Conservation (phyloP, 345 rosid genomes). For the Euphorbia lathyris region DNA sequence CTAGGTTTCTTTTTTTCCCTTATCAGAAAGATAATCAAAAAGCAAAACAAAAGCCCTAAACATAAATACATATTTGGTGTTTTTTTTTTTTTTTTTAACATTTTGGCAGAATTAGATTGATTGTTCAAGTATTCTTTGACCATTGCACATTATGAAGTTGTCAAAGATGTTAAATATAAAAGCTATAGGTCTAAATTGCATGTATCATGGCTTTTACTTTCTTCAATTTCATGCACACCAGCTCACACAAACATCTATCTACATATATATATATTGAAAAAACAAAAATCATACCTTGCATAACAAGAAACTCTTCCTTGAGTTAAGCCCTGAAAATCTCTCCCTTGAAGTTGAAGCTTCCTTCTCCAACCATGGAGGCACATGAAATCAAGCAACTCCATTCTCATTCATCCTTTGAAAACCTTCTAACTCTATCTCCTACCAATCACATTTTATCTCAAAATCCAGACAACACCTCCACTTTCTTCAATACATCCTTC, state of each 20-base stretch:
- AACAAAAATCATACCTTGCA: neutral
- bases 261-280: too few relatives aligned
- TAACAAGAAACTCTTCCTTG: constrained; percentile 9
- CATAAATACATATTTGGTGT: neutral
- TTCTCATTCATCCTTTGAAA: constrained; percentile 15
- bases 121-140: neutral
- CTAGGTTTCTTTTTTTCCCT: neutral
- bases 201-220: neutral
- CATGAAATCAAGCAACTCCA: constrained; percentile 22
- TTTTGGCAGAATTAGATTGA: neutral
- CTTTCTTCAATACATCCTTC: constrained; percentile 18
- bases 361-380: constrained; percentile 26
- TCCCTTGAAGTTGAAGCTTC: constrained; percentile 13
- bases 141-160: neutral
- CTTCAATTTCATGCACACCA: constrained; percentile 1
- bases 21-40: neutral
- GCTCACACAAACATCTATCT: neutral
- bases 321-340: neutral
- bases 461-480: constrained; percentile 35
- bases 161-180: neutral
- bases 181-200: neutral
- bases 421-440: constrained; percentile 21
- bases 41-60: neutral
- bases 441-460: constrained; percentile 19
- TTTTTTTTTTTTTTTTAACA: neutral